These are phyloP conservation scores for Tephrocybe sp. DNA, from an alignment of 768 basidiomycete species.

Conservation along the genomic window DNA sequence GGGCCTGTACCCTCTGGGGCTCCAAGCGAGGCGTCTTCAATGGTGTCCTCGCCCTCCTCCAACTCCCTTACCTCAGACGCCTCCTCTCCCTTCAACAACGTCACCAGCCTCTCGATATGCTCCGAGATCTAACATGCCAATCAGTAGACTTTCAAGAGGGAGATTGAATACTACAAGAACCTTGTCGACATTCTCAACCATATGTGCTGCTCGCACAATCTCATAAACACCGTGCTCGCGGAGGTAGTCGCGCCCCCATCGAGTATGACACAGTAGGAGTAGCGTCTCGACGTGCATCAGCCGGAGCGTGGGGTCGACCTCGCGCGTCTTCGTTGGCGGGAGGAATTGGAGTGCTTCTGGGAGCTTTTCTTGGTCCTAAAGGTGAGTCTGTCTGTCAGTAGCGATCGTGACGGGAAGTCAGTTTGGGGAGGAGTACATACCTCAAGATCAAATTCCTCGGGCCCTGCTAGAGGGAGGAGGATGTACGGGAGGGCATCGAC, in stretches of 20 bases:
- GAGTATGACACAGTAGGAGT: slow-evolving; percentile 84
- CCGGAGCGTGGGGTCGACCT: slow-evolving; percentile 73
- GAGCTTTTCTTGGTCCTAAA: slow-evolving; percentile 84
- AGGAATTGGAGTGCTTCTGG: slow-evolving; percentile 86
- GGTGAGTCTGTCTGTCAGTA: neutral
- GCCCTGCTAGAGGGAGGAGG: slow-evolving; percentile 88
- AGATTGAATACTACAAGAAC: slow-evolving; percentile 38
- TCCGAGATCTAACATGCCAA: slow-evolving; percentile 64
- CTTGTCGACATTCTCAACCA: slow-evolving; percentile 76
- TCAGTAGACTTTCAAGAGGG: neutral
- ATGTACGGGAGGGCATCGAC: slow-evolving; percentile 85
- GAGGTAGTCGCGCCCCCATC: slow-evolving; percentile 83
- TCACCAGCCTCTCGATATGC: slow-evolving; percentile 86
- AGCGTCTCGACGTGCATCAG: slow-evolving; percentile 88
- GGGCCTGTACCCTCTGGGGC: slow-evolving; percentile 10
- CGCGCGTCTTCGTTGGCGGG: slow-evolving; percentile 80
- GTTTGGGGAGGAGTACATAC: slow-evolving; percentile 38
- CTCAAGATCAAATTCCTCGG: slow-evolving; percentile 93
- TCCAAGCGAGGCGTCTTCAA: slow-evolving; percentile 21
- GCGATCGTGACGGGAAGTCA: neutral
- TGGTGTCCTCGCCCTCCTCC: slow-evolving; percentile 25
- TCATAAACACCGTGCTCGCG: slow-evolving; percentile 84
- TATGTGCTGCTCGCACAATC: slow-evolving; percentile 77
- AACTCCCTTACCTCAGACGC: slow-evolving; percentile 45
- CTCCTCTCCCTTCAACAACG: slow-evolving; percentile 80